A percentile compares a stretch with the other conserved stretches of the same genome.
These are phyloP conservation scores for Monosporascus cannonballus DNA, from an alignment of 2,329 filamentous ascomycete genomes.

Conservation along the genomic window DNA sequence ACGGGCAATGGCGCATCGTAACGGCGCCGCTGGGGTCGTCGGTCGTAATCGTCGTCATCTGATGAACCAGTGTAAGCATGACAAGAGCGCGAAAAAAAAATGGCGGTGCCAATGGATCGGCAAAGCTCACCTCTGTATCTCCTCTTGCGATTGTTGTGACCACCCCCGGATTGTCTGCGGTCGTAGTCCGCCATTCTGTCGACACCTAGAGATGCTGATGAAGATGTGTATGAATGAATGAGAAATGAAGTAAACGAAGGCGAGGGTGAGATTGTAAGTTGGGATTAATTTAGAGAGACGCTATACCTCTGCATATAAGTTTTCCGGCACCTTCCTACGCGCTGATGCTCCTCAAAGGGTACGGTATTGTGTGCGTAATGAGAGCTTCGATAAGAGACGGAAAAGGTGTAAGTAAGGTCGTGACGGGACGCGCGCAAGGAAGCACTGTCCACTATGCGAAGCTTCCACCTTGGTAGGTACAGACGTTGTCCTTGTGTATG, in stretches of 20 bases:
- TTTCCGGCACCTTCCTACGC: no score
- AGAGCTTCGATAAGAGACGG: background rate
- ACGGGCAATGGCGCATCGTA: slow-evolving; percentile 65
- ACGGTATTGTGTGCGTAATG: background rate
- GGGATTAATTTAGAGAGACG: no score
- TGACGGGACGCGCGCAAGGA: background rate
- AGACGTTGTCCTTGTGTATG: background rate
- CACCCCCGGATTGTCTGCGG: slow-evolving; percentile 43
- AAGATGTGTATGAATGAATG: slow-evolving; percentile 2
- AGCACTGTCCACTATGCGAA: background rate
- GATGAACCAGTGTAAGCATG: slow-evolving; percentile 20
- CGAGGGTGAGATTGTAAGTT: background rate
- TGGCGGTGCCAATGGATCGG: background rate
- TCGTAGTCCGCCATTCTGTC: slow-evolving; percentile 50
- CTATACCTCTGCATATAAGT: no score
- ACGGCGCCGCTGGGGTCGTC: slow-evolving; percentile 65
- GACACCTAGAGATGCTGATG: slow-evolving; percentile 1
- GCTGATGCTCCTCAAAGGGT: background rate
- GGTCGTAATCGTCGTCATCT: slow-evolving; percentile 74
- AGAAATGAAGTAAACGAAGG: slow-evolving; percentile 1
- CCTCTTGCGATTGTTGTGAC: slow-evolving; percentile 63
- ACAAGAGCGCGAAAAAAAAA: slow-evolving; percentile 8
- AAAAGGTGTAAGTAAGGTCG: background rate
- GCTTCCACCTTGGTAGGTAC: background rate
- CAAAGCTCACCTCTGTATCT: slow-evolving; percentile 64